A percentile compares a stretch with the other conserved stretches of the same genome.
These are phyloP conservation scores for Amylocystis lapponica DNA, from an alignment of 768 basidiomycete species.

Conservation along the genomic window DNA sequence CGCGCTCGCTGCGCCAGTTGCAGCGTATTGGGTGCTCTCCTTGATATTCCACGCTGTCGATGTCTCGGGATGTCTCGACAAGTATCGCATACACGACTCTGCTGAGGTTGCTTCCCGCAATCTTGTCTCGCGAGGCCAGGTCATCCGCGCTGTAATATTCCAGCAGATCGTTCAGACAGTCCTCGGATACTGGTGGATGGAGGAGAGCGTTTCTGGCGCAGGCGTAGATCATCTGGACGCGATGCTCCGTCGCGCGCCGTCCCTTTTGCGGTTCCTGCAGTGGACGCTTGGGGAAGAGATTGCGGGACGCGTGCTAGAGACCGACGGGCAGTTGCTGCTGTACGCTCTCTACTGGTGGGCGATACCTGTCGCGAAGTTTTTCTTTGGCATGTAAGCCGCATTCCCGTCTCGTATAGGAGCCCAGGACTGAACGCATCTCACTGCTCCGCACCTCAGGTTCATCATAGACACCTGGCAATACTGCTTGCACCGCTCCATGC, in stretches of 20 bases:
- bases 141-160: slow-evolving; percentile 74
- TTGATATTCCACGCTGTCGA: slow-evolving; percentile 82
- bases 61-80: slow-evolving; percentile 68
- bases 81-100: slow-evolving; percentile 84
- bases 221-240: slow-evolving; percentile 35
- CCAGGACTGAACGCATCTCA: background rate
- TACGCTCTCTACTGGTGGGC: slow-evolving; percentile 91
- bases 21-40: slow-evolving; percentile 82
- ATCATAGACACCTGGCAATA: slow-evolving; percentile 98
- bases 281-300: slow-evolving; percentile 37
- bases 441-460: slow-evolving; percentile 50
- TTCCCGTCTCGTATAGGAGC: background rate
- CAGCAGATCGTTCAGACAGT: slow-evolving; percentile 85
- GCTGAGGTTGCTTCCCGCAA: slow-evolving; percentile 73
- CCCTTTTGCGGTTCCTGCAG: slow-evolving; percentile 33
- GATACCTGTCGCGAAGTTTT: slow-evolving; percentile 66
- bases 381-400: slow-evolving; percentile 76
- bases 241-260: slow-evolving; percentile 31
- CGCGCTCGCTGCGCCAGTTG: slow-evolving; percentile 66
- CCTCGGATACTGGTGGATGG: slow-evolving; percentile 66
- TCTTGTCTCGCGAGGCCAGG: slow-evolving; percentile 61
- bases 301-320: slow-evolving; percentile 31
- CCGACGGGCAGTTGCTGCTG: slow-evolving; percentile 36
- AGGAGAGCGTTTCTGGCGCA: slow-evolving; percentile 26
- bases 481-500: slow-evolving; percentile 90